These are phyloP conservation scores for Geotrichum bryndzae DNA, from an alignment of 1,139 yeast species.

Conservation along the genomic window DNA sequence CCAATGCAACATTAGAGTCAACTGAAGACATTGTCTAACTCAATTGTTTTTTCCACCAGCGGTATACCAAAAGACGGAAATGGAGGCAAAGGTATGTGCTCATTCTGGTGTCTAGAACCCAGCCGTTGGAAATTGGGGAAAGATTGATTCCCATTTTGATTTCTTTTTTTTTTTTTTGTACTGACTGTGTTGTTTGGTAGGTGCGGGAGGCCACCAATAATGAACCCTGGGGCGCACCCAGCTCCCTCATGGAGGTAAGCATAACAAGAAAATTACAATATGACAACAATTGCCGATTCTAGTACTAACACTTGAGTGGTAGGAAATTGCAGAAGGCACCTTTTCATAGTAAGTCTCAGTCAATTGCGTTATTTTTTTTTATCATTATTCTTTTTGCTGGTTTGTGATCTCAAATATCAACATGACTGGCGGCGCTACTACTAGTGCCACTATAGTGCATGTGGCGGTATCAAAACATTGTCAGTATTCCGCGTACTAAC, in stretches of 20 bases:
- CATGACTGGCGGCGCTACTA: neutral
- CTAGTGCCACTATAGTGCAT: neutral
- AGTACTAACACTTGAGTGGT: neutral
- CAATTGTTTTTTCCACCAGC: conserved; percentile 32
- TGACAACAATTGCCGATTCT: neutral
- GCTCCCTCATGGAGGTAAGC: conserved; percentile 65
- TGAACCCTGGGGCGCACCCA: conserved; percentile 99
- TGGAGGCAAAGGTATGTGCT: conserved; percentile 74
- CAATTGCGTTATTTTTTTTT: neutral
- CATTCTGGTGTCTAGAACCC: neutral
- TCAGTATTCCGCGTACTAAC: neutral
- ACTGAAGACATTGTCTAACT: conserved; percentile 23
- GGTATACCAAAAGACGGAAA: conserved; percentile 88
- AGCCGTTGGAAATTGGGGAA: neutral
- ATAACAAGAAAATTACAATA: neutral
- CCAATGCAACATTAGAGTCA: neutral
- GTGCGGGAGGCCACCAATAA: conserved; percentile 91
- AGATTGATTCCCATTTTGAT: neutral
- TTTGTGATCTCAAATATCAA: neutral
- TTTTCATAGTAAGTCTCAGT: conserved; percentile 53
- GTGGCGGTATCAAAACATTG: neutral
- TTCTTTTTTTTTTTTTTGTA: neutral
- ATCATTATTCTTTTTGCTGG: neutral
- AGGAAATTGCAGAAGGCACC: conserved; percentile 91
- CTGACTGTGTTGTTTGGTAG: conserved; percentile 12